Percentiles rank a stretch among this genome's conserved stretches.
These are phyloP conservation scores for Arachis monticola DNA, from an alignment of 331 rosid species.

Conservation along the genomic window DNA sequence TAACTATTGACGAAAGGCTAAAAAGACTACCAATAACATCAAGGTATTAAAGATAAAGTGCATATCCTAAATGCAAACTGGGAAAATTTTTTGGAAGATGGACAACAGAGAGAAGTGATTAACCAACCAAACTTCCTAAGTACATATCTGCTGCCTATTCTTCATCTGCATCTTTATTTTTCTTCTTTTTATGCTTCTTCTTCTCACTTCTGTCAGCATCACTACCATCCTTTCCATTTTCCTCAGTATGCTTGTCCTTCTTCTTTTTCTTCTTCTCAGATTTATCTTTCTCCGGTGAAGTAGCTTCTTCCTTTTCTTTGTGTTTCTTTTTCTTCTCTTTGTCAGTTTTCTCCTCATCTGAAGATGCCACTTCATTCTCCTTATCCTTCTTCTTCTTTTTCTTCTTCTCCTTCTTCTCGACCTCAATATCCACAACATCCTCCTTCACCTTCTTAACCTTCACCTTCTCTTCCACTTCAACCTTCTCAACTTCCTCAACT, in stretches of 20 bases:
- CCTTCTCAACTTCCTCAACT: conserved; percentile 42
- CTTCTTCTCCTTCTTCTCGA: conserved; percentile 59
- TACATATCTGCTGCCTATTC: conserved; percentile 45
- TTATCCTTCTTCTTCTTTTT: conserved; percentile 50
- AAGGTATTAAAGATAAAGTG: not conserved
- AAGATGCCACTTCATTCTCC: conserved; percentile 37
- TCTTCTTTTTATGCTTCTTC: conserved; percentile 66
- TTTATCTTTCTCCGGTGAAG: conserved; percentile 57
- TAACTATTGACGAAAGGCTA: not conserved
- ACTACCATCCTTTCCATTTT: conserved; percentile 30
- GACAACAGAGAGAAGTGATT: not conserved
- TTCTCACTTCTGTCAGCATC: conserved; percentile 48
- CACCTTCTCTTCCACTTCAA: conserved; percentile 47
- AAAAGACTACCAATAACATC: not conserved
- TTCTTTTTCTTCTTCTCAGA: conserved; percentile 84
- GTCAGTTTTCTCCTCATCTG: conserved; percentile 49
- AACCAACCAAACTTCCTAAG: conserved; percentile 22
- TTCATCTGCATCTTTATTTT: conserved; percentile 55
- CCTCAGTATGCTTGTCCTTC: conserved; percentile 45
- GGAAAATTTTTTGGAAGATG: not conserved
- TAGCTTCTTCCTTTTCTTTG: conserved; percentile 54
- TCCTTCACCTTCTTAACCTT: conserved; percentile 45
- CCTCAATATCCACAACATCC: conserved; percentile 43
- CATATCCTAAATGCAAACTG: not conserved
- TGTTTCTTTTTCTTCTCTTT: conserved; percentile 65